A percentile compares a stretch with the other conserved stretches of the same genome.
phyloP scores from a whole-genome alignment of 2,329 filamentous ascomycete genomes.

The Escovopsis weberi region DNA sequence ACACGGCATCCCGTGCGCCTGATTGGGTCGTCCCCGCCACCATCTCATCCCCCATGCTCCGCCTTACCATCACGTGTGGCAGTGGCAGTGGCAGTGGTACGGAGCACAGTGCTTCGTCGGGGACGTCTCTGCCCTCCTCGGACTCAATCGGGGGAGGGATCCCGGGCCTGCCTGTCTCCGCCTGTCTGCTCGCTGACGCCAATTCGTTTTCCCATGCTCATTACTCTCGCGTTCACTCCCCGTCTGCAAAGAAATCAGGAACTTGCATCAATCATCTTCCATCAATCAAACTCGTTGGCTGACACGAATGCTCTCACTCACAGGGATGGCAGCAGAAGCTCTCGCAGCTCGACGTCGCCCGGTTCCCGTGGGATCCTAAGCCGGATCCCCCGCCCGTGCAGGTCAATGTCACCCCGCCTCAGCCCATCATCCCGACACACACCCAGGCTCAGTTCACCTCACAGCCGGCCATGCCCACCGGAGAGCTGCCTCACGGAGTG shows the following conservation, averaged over 20 bases:
- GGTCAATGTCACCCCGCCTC: conserved; percentile 19
- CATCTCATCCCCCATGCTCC: not conserved
- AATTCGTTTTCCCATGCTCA: too few relatives aligned
- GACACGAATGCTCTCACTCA: not conserved
- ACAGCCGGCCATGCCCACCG: conserved; percentile 17
- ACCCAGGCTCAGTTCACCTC: conserved; percentile 19
- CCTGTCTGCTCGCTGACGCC: too few relatives aligned
- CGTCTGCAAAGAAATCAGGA: too few relatives aligned
- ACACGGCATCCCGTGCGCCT: conserved; percentile 1
- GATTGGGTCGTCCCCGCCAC: conserved; percentile 5
- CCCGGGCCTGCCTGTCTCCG: too few relatives aligned
- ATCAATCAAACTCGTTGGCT: too few relatives aligned
- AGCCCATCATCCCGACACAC: conserved; percentile 12
- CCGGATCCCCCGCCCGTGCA: conserved; percentile 39
- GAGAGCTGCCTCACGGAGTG: conserved; percentile 15
- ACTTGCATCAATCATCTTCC: too few relatives aligned
- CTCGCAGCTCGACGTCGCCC: conserved; percentile 67
- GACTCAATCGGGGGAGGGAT: too few relatives aligned
- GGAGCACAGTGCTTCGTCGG: not conserved
- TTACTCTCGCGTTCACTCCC: too few relatives aligned
- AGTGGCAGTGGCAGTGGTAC: not conserved
- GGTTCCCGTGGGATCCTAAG: conserved; percentile 91
- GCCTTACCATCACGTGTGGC: conserved; percentile 4
- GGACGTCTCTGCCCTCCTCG: not conserved
- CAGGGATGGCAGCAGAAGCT: conserved; percentile 94